Evolutionary conservation across 2,329 filamentous ascomycete genomes (phyloP), one percentile per base, ranked within the genome.

Genomic region (Exophiala phaeomuriformis): DNA sequence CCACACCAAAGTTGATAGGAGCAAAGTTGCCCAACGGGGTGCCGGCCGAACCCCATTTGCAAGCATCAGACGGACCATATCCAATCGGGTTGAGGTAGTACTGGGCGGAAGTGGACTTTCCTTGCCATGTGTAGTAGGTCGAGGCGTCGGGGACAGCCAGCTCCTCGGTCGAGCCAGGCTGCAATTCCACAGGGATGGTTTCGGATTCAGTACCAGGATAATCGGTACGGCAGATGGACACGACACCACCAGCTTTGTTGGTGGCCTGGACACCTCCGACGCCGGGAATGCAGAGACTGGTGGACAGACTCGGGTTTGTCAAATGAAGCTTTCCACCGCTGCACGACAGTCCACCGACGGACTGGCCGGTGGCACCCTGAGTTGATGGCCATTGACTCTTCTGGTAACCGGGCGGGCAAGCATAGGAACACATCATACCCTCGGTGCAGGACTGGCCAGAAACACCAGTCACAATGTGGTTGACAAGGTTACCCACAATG

Each of bases 81-180:
- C 89, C 90, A 63, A 81, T 78, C 64, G 86, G 86, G 80, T 97
- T 97, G 72, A 97, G 80, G 69, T 98, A 98, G 80, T 95, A 97
- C 74, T 97, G 93, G 42, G 90, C 90, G 45, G 88, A 90, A 49
- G 93, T 97, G 47, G 74, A 64, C 69, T 79, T 79, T 64, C 80
- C 80, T 65, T 88, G 63, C 88, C 88, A 95, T 57, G 77, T 72
- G 76, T 90, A 97, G 77, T 91, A 95, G 47, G 74, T 77, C 46
- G 69, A 67, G 56, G 84, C 82, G 61, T 85, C 73, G 44, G 91
- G 86, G 76, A 88, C 91, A 67, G 87, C 88, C 61, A 98, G 73
- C 35, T 76, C 71, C 56, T 81, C 73, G 29, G 72, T 78, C 46
- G 72, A 65, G 55, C 86, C 86, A 49, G 86, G 72, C 3, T 70